Evolutionary conservation across 1,139 yeast species (phyloP), one percentile per base, ranked within the genome.

Genomic region (Debaryomycetaceae sp.): DNA sequence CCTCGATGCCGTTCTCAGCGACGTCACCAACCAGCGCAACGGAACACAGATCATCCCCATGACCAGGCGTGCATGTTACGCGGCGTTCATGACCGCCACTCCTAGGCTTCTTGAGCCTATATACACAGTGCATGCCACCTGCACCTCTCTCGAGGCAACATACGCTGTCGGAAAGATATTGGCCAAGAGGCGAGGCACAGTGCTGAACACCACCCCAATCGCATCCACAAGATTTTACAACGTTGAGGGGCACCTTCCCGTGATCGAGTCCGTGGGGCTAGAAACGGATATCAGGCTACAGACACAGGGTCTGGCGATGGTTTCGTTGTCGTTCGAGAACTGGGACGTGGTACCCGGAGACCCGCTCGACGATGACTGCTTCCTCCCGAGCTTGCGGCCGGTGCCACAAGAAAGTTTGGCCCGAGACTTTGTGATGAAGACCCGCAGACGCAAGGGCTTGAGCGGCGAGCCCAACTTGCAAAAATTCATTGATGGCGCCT

Each of bases 301-400:
- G 15, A 76, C 95, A 0, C 78, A 76, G 39, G 96, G 96, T 4
- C 80, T 75, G 43, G 93, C 94, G 0, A 68, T 76, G 61, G 75
- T 88, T 28, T 76, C 75, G 26, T 53, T 82, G 39, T 70, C 71
- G 28, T 86, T 84, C 52, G 68, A 70, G 36, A 70, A 65, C 37
- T 93, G 96, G 95, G 72, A 74, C 13, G 53, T 65, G 6, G 95
- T 85, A 1, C 95, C 96, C 2, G 98, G 98, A 0, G 88, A 89
- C 57, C 97, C 97, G 4, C 53, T 89, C 43, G 95, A 89, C 51
- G 58, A 59, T 16, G 70, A 72, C 17, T 75, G 75, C 11, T 62
- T 59, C 32, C 69, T 86, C 26, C 88, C 88, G 7, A 71, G 78
- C 24, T 64, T 91, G 48, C 77, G 77, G 43, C 84, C 96, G 0